phyloP scores from a whole-genome alignment of 495 filamentous ascomycete species.

The Xylaria scruposa region DNA sequence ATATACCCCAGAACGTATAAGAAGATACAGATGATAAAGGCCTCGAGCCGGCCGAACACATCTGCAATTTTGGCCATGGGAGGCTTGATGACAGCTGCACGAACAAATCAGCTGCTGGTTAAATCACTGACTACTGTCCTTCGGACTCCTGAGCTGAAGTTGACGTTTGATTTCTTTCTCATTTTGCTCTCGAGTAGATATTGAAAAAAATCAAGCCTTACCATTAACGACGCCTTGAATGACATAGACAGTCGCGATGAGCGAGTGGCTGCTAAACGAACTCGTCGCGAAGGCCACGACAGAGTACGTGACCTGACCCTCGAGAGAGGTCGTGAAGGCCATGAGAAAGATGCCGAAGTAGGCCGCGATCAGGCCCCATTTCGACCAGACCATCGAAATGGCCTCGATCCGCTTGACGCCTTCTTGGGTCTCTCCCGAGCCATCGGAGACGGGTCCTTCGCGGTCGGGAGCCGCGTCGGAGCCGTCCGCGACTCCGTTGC shows the following conservation, averaged over 20 bases:
- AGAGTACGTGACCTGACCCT: constrained; percentile 53
- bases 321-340: constrained; percentile 54
- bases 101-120: constrained; percentile 4
- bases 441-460: background rate
- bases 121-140: background rate
- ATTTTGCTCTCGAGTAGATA: background rate
- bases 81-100: constrained; percentile 49
- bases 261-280: constrained; percentile 63
- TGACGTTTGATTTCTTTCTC: background rate
- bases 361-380: constrained; percentile 49
- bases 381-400: constrained; percentile 56
- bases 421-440: constrained; percentile 15
- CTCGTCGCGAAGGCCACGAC: constrained; percentile 57
- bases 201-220: constrained; percentile 33
- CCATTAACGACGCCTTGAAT: constrained; percentile 58
- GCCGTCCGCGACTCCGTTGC: background rate
- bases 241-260: constrained; percentile 63
- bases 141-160: background rate
- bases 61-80: constrained; percentile 54
- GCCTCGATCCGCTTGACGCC: constrained; percentile 57
- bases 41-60: constrained; percentile 52
- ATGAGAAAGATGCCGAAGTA: constrained; percentile 55
- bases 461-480: background rate
- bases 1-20: constrained; percentile 49
- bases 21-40: constrained; percentile 44